These are phyloP conservation scores for Penicillium salamii DNA, from an alignment of 495 filamentous ascomycete genomes.

Conservation along the genomic window DNA sequence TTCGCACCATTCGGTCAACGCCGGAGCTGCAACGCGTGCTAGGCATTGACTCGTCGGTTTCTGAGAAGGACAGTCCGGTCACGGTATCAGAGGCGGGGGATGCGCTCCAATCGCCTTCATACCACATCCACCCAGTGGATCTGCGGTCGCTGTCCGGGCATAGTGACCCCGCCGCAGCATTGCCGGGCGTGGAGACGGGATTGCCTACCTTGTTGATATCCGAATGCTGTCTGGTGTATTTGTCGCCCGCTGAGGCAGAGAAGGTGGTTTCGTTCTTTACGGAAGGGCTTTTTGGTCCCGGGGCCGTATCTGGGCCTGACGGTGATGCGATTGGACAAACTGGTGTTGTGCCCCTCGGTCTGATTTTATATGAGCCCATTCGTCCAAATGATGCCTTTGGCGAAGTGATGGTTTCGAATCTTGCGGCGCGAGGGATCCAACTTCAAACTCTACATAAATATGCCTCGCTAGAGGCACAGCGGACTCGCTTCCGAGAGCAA, in stretches of 20 bases:
- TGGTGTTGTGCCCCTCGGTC: conserved; percentile 43
- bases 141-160: conserved; percentile 56
- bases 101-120: conserved; percentile 46
- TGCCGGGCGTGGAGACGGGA: conserved; percentile 43
- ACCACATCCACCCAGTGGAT: conserved; percentile 80
- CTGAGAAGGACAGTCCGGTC: conserved; percentile 12
- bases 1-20: conserved; percentile 46
- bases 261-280: conserved; percentile 67
- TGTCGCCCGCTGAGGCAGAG: conserved; percentile 59
- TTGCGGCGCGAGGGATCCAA: conserved; percentile 77
- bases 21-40: conserved; percentile 34
- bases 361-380: conserved; percentile 89
- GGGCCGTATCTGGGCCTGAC: neutral
- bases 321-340: neutral
- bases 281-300: conserved; percentile 40
- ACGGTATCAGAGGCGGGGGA: conserved; percentile 37
- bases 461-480: conserved; percentile 62
- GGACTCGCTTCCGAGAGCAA: conserved; percentile 55
- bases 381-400: conserved; percentile 82
- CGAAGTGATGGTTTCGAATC: conserved; percentile 84
- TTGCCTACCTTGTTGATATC: conserved; percentile 83
- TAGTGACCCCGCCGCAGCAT: conserved; percentile 17
- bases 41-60: conserved; percentile 16
- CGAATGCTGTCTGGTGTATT: conserved; percentile 92
- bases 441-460: conserved; percentile 80